Evolutionary conservation across 768 basidiomycete species (phyloP), one percentile per base, ranked within the genome.

Genomic region (Pleurotus tuoliensis): DNA sequence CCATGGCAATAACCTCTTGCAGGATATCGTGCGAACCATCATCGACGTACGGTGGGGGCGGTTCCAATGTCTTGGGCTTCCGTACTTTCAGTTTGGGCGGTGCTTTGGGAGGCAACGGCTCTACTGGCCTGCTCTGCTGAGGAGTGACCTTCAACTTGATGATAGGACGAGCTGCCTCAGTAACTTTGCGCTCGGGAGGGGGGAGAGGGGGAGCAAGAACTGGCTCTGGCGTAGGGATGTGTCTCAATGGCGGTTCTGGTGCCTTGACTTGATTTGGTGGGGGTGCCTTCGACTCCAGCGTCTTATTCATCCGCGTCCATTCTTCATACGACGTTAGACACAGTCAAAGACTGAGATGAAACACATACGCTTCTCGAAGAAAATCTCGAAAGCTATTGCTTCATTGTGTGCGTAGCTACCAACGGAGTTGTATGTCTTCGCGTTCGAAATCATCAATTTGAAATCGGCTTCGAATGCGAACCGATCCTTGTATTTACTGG

Each of bases 271-370:
- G 40, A 59, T 38, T 54, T n/a, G 34, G 56, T 15, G 0, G 79
- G 64, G 83, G 80, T 38, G 73, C 82, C 47, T 80, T 84, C 39
- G 77, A 78, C 68, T 90, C 87, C 13, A 93, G 73, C 0, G 91
- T 93, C 72, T 92, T 90, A 69, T 87, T 88, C 68, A 91, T 90
- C 49, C 90, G 84, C 11, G 80, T 75, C 96, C 96, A 98, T 70
- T 88, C 94, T 96, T 38, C 44, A 56, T 30, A 39, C 12, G 11
- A n/a, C 27, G 38, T 18, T 46, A 45, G 47, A 47, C 16, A 11
- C 49, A 27, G 47, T 53, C 47, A 41, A 41, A 37, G 12, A 22
- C 47, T 5, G 3, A 48, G 16, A 43, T 37, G 54, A 27, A 56
- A 30, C 4, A 78, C 90, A 56, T 65, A 94, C 94, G 79, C 73